These are phyloP conservation scores for Aspergillus cejpii DNA, from an alignment of 2,329 filamentous ascomycete species.

Conservation along the genomic window DNA sequence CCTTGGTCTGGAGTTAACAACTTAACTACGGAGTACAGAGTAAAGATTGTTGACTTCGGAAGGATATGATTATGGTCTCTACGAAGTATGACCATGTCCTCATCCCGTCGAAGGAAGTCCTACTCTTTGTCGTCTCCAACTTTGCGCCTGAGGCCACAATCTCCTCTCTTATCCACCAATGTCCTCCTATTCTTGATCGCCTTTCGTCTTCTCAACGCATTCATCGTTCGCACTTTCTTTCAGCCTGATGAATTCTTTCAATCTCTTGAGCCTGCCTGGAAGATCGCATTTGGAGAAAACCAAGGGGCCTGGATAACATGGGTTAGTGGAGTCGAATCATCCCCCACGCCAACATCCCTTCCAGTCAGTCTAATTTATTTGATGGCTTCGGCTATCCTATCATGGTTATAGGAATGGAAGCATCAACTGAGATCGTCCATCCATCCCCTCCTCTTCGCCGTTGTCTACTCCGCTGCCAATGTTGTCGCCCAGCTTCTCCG, in stretches of 20 bases:
- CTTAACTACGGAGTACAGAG: too few species aligned
- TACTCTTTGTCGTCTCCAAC: conserved; percentile 3
- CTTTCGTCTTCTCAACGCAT: conserved; percentile 72
- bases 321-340: conserved; percentile 51
- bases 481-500: conserved; percentile 50
- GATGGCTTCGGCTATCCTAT: conserved; percentile 3
- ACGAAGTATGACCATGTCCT: conserved; percentile 1
- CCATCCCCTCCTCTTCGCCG: conserved; percentile 81
- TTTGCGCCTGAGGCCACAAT: conserved; percentile 9
- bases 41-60: too few species aligned
- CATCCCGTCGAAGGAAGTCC: conserved; percentile 1
- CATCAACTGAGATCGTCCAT: conserved; percentile 80
- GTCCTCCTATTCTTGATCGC: conserved; percentile 48
- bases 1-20: conserved; percentile 1
- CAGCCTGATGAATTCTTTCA: conserved; percentile 98
- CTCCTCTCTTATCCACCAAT: conserved; percentile 11
- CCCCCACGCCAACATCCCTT: background rate
- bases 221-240: conserved; percentile 81
- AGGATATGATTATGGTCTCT: too few species aligned
- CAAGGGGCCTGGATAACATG: conserved; percentile 92
- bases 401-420: conserved; percentile 70
- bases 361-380: conserved; percentile 1
- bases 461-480: conserved; percentile 60
- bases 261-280: conserved; percentile 89
- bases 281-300: conserved; percentile 67